Base-by-base conservation (phyloP, 1,284 basidiomycete species). In the Ganoderma leucocontextum region DNA sequence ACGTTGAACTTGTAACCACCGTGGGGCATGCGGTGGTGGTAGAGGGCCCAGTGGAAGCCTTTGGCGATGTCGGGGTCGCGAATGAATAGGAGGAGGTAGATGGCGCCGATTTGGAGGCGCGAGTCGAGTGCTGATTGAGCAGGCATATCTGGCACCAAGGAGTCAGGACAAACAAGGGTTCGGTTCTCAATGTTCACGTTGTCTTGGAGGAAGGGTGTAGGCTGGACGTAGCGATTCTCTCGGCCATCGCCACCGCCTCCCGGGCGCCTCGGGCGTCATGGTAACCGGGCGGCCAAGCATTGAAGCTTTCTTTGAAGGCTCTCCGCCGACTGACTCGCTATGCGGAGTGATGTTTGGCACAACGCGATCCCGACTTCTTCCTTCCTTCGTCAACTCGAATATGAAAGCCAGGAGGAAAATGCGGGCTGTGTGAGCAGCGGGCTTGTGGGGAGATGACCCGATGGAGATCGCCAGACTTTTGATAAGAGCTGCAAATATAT, bases 1-100 rank as follows among this genome's bases (percentile, higher is more conserved):
- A 63, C 62, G 53, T 63, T 63, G 62, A 63, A 63, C 39, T 63
- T 63, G 62, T 63, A 63, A 4, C 49, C 62, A 22, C 62, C 62
- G 5, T 25, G 22, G 15, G 49, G 52, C 15, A 38, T 55, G 39
- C 62, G 62, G 39, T 63, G 52, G 22, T 63, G 62, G 52, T 63
- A 63, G 25, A 63, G 62, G 22, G 62, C 62, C 62, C 62, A 63
- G 52, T 63, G 62, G 62, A 63, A 63, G 36, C 62, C 62, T 19
- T 53, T 41, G 62, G 12, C 8, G 52, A 42, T 12, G 38, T 63
- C 62, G 29, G 52, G 52, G 52, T 63, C 62, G 12, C 49, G 62
- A 38, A 63, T 63, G 62, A 63, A 63, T 2, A 63, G 47, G 19
- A 63, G 52, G 39, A 63, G 62, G 39, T 63, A 63, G 49, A 63